A percentile compares a stretch with the other conserved stretches of the same genome.
Conservation (phyloP, 73 alveolate genomes). For the Paramecium primaurelia region DNA sequence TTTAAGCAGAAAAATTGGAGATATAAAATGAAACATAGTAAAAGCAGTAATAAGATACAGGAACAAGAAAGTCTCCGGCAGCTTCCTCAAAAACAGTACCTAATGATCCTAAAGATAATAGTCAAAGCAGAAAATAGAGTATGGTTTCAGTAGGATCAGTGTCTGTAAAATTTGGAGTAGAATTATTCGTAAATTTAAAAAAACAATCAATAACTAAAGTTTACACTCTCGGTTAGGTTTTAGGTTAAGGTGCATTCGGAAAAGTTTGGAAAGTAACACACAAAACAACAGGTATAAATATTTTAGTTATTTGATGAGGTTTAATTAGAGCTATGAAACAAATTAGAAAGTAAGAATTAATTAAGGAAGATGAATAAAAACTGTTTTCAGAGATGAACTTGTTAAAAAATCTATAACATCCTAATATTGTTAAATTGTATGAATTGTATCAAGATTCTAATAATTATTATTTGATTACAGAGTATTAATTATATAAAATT, state of each 20-base stretch:
- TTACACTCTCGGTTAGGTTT: conserved; percentile 14
- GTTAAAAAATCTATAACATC: conserved; percentile 84
- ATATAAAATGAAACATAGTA: neutral
- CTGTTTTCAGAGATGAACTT: conserved; percentile 74
- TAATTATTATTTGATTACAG: conserved; percentile 83
- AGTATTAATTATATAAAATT: conserved; percentile 42
- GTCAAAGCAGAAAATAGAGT: conserved; percentile 35
- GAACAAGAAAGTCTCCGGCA: neutral
- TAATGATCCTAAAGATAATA: neutral
- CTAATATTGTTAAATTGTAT: conserved; percentile 82
- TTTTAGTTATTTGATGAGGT: neutral
- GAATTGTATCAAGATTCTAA: conserved; percentile 83
- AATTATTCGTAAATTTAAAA: conserved; percentile 13
- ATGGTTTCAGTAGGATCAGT: neutral
- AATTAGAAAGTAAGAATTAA: conserved; percentile 73
- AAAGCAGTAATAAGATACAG: neutral
- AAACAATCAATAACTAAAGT: neutral
- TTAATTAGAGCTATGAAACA: conserved; percentile 83
- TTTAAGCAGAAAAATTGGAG: neutral
- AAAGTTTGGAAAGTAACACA: conserved; percentile 44
- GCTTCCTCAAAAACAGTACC: neutral
- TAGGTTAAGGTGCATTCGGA: conserved; percentile 38
- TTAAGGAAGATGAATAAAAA: conserved; percentile 56
- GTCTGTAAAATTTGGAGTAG: conserved; percentile 17
- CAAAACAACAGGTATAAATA: neutral